Base-by-base conservation (phyloP, 768 basidiomycete genomes). In the Collybiopsis confluens region DNA sequence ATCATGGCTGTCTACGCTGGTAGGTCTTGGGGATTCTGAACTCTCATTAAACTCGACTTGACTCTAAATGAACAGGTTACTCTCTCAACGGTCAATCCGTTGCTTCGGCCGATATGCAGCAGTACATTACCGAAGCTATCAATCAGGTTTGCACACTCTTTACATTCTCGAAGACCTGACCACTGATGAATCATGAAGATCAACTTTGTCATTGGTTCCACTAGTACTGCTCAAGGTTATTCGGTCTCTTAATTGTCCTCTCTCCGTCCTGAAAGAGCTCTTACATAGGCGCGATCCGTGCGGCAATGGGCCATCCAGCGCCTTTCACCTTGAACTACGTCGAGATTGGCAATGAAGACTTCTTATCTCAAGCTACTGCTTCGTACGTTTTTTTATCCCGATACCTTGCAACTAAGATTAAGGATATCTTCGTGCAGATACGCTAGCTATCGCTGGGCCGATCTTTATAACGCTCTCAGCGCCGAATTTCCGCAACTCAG, bases 1-100 rank as follows among this genome's bases (percentile, higher is more conserved):
- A 81, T 85, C 59, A 81, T 85, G 81, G 82, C 80, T 8, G 74
- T 85, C 18, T 84, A 76, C 77, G 72, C 80, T 54, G 81, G 79
- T 73, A 45, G 33, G 28, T 51, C 15, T 21, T n/a, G 2, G 16
- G n/a, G 20, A n/a, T 33, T 11, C 7, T 27, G 9, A 40, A 6
- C 5, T 40, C n/a, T 18, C 15, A 11, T 2, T 16, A 37, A n/a
- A 13, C 1, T 9, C 16, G 35, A 37, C 37, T 13, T 33, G 13
- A 33, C 30, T 5, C 21, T 13, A 13, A 23, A 45, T 26, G 8
- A 11, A 37, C 57, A 75, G 82, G 82, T 0, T 83, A 75, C 58
- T 68, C 80, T 1, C 71, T 85, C 4, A 72, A 70, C 7, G 77
- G 77, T 0, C 58, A 67, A 1, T 75, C 70, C 24, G 61, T 81